Evolutionary conservation across 2,329 filamentous ascomycete species (phyloP).

Genomic region (Fusarium ambrosium): DNA sequence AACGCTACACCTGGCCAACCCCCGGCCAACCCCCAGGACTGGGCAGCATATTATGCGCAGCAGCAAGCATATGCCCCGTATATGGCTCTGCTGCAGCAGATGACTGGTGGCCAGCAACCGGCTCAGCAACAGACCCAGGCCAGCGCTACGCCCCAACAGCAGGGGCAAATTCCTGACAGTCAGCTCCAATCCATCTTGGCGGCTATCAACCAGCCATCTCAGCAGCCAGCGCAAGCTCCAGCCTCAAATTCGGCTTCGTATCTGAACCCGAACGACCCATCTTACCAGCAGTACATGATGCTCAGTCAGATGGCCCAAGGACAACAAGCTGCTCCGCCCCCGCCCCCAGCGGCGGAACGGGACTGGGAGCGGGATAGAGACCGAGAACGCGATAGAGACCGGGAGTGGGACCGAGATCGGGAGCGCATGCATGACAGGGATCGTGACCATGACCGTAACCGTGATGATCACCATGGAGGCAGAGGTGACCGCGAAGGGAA

Average conservation of each 20-base stretch:
- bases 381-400: conserved; percentile 48
- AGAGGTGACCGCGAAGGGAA: conserved; percentile 53
- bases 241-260: conserved; percentile 40
- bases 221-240: conserved; percentile 42
- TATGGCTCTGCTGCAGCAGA: conserved; percentile 58
- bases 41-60: conserved; percentile 59
- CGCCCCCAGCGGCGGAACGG: conserved; percentile 50
- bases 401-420: conserved; percentile 47
- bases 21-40: conserved; percentile 50
- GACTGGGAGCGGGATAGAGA: conserved; percentile 45
- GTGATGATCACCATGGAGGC: conserved; percentile 50
- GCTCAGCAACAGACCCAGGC: conserved; percentile 28
- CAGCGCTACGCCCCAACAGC: conserved; percentile 33
- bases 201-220: conserved; percentile 56
- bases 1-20: conserved; percentile 35
- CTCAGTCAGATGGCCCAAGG: conserved; percentile 55
- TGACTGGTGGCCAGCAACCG: conserved; percentile 52
- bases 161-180: conserved; percentile 51
- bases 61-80: conserved; percentile 59
- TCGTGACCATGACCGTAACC: conserved; percentile 52
- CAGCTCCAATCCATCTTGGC: conserved; percentile 61
- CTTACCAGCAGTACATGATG: conserved; percentile 58
- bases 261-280: conserved; percentile 55
- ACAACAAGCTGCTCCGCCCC: conserved; percentile 45
- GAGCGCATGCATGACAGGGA: conserved; percentile 50